Evolutionary conservation across 495 filamentous ascomycete species (phyloP).

Genomic region (Eremomyces bilateralis): DNA sequence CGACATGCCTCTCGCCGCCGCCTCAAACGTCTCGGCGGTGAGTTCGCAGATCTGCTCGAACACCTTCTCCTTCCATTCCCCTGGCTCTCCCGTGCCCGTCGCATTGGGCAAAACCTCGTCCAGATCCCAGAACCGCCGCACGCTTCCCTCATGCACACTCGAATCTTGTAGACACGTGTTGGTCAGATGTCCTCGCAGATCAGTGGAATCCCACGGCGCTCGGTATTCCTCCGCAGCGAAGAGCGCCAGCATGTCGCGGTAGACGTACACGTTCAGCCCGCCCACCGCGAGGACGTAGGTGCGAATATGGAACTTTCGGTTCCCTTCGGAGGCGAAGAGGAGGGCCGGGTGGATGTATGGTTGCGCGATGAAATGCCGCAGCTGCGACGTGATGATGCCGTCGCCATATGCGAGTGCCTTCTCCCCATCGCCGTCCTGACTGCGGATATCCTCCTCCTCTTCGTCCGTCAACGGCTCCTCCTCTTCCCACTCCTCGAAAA

Average conservation of each 20-base stretch:
- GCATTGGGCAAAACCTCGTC: conserved; percentile 9
- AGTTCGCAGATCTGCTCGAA: conserved; percentile 50
- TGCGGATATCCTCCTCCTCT: conserved; percentile 23
- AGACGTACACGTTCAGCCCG: conserved; percentile 62
- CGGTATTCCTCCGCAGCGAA: conserved; percentile 56
- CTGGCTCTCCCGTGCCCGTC: neutral
- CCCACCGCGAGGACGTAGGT: conserved; percentile 72
- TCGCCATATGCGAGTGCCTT: conserved; percentile 19
- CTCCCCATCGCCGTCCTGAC: conserved; percentile 2
- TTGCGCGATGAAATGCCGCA: conserved; percentile 89
- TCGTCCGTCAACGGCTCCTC: conserved; percentile 30
- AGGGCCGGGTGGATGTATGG: conserved; percentile 88
- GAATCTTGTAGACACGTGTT: conserved; percentile 76
- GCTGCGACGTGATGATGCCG: conserved; percentile 63
- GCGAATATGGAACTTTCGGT: conserved; percentile 83
- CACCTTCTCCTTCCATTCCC: conserved; percentile 37
- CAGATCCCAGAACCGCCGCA: conserved; percentile 50
- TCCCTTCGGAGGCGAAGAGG: conserved; percentile 32
- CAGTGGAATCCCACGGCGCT: conserved; percentile 20
- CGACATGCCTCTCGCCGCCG: conserved; percentile 59
- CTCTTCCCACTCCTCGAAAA: conserved; percentile 75
- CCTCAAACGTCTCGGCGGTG: conserved; percentile 61
- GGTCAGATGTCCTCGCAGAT: conserved; percentile 54
- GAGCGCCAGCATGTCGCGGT: conserved; percentile 73
- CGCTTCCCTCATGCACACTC: conserved; percentile 33